phyloP scores from a whole-genome alignment of 73 alveolate species.

The Urostyla sp. region DNA sequence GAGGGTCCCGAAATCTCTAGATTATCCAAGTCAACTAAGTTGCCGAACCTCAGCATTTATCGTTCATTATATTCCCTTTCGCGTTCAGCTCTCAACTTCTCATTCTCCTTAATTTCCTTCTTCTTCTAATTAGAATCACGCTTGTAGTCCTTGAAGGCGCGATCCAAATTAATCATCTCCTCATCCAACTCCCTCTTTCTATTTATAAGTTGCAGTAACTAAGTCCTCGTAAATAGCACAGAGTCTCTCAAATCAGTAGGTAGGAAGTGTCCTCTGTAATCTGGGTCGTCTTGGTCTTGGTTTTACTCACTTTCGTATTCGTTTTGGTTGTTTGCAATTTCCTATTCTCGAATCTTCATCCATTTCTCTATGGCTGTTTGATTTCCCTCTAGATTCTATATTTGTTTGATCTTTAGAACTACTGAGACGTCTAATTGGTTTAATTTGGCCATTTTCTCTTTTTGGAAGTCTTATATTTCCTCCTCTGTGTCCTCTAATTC shows the following conservation, averaged over 20 bases:
- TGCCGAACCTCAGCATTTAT: conserved; percentile 90
- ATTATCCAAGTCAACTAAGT: conserved; percentile 80
- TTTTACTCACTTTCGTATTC: conserved; percentile 2
- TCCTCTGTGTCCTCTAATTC: conserved; percentile 85
- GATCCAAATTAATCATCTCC: conserved; percentile 64
- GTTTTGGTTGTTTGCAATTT: conserved; percentile 4
- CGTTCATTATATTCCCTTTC: conserved; percentile 80
- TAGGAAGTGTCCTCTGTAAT: conserved; percentile 68
- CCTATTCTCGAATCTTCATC: conserved; percentile 52
- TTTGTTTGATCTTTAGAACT: conserved; percentile 72
- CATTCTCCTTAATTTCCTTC: conserved; percentile 75
- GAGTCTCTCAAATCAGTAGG: conserved; percentile 72
- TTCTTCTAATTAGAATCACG: conserved; percentile 78
- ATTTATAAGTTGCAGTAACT: conserved; percentile 74
- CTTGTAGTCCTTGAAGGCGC: conserved; percentile 67
- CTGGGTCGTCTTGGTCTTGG: conserved; percentile 54
- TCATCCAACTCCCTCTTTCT: conserved; percentile 81
- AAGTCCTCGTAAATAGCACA: conserved; percentile 80
- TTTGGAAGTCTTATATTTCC: conserved; percentile 85
- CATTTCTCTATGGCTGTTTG: conserved; percentile 45
- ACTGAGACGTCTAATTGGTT: conserved; percentile 80
- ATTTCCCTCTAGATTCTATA: conserved; percentile 71
- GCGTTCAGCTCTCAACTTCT: conserved; percentile 70
- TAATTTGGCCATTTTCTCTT: conserved; percentile 87
- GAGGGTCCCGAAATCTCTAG: conserved; percentile 81